Evolutionary conservation across 805 yeast species (phyloP), one percentile per base, ranked within the genome.

Genomic region (Groenewaldozyma tartarivorans): DNA sequence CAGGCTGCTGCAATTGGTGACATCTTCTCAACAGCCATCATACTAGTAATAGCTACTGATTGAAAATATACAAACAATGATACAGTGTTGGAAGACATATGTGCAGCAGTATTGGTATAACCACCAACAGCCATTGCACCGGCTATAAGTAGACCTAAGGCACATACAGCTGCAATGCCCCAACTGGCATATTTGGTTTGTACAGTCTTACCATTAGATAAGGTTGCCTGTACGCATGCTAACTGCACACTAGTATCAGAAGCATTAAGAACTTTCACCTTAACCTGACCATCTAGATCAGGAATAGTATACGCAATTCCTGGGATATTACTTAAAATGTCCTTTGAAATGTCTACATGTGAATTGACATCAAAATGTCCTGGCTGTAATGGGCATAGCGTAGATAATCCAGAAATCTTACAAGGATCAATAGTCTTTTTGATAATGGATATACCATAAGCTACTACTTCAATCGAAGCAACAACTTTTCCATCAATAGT

Each of bases 1-100:
- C 98, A 90, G 2, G 97, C 88, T 2, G 95, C 86, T 4, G 96
- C 97, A 51, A 92, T 88, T 2, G 98, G 98, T 1, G 98, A 98
- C 17, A 86, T 83, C 46, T 75, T 68, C 17, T 85, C 74, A 22
- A 90, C 96, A 42, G 94, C 96, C 87, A 87, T 81, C 96, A 92
- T 88, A 15, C 95, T 75, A 16, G 90, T 81, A 45, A 90, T 78
- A 17, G 96, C 96, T 51, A 92, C 69, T 43, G 83, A 77, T 67
- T 92, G 99, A 74, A 90, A 92, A 63, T 92, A 92, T 41, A 87
- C 77, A 63, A 92, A 92, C 46, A 92, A 68, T 1, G 96, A 84
- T 57, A 90, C 80, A 15, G 95, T 81, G 65, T 92, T 92, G 16
- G 96, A 82, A n/a, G 96, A 95, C 56, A 92, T 87, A 58, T 92